Evolutionary conservation across 139 green algal species (phyloP).

Genomic region (Micromonas commoda): DNA sequence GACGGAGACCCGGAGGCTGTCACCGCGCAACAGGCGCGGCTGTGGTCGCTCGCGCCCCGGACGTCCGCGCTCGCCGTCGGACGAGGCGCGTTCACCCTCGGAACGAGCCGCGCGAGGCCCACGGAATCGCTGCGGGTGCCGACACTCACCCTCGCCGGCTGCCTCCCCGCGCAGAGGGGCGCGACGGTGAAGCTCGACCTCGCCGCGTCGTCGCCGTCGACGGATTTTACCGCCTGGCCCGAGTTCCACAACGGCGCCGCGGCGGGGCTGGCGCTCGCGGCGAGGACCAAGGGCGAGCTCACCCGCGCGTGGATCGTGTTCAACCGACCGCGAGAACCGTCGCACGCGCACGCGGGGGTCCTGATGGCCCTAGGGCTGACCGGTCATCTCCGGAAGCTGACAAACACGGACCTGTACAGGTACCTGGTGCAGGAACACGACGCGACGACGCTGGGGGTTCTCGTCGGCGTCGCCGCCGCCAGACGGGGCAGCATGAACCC

Average conservation of each 20-base stretch:
- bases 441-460: slow-evolving; percentile 69
- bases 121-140: slow-evolving; percentile 72
- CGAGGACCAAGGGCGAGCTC: slow-evolving; percentile 38
- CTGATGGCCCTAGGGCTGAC: slow-evolving; percentile 84
- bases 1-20: slow-evolving; percentile 17
- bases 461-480: slow-evolving; percentile 66
- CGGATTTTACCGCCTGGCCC: slow-evolving; percentile 61
- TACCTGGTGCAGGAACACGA: slow-evolving; percentile 62
- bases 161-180: slow-evolving; percentile 55
- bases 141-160: slow-evolving; percentile 63
- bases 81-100: slow-evolving; percentile 68
- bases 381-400: slow-evolving; percentile 46
- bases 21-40: slow-evolving; percentile 47
- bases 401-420: slow-evolving; percentile 44
- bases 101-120: slow-evolving; percentile 49
- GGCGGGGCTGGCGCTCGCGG: slow-evolving; percentile 40
- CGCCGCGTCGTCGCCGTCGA: slow-evolving; percentile 14
- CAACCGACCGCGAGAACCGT: slow-evolving; percentile 65
- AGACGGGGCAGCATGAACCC: slow-evolving; percentile 60
- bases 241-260: slow-evolving; percentile 96
- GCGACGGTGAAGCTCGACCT: slow-evolving; percentile 70
- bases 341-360: slow-evolving; percentile 64
- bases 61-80: slow-evolving; percentile 73
- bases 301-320: slow-evolving; percentile 72
- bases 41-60: slow-evolving; percentile 60